Evolutionary conservation across 2,329 filamentous ascomycete species (phyloP), one percentile per base, ranked within the genome.

Genomic region (Penicillium sp.): DNA sequence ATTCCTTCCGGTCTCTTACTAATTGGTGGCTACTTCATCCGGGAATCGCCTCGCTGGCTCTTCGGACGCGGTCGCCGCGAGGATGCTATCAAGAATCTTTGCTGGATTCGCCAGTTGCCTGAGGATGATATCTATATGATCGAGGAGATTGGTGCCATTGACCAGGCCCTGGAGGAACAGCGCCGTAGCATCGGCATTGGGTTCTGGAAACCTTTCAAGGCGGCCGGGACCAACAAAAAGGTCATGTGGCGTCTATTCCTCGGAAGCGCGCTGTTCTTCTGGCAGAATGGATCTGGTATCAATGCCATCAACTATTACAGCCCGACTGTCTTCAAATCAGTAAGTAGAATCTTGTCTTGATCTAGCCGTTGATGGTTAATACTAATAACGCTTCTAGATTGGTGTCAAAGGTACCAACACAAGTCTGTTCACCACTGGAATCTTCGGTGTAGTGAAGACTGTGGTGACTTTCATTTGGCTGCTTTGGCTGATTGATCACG

Each of bases 271-370:
- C 79, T 93, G 19, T 92, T 92, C 78, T 77, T 92, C 50, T 91
- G 86, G 81, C 89, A 93, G 73, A 93, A 93, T 64, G 86, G 86
- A 47, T 81, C 77, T 3, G 88, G 88, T 2, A 91, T 91, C 76
- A 91, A 91, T 63, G 88, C 88, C 19, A 87, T 89, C 76, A 91
- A 90, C 77, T 91, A 90, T 75, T 90, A 88, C 72, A 81, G 78
- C 1, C 87, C 88, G 0, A 87, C 83, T 0, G 82, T 90, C 10
- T 90, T 91, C 78, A 81, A 80, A 37, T 54, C 50, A 47, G 62
- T 64, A 31, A 56, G 61, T 38, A 2, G 10, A 11, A 36, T 19
- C 19, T 30, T n/a, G 5, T 19, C 12, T 11, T 8, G 3, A 22
- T 22, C 5, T 22, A 7, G 6, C 12, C 26, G 9, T 46, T 47